Evolutionary conservation across 169 alveolate species (phyloP).

Genomic region (Plasmodium chabaudi): DNA sequence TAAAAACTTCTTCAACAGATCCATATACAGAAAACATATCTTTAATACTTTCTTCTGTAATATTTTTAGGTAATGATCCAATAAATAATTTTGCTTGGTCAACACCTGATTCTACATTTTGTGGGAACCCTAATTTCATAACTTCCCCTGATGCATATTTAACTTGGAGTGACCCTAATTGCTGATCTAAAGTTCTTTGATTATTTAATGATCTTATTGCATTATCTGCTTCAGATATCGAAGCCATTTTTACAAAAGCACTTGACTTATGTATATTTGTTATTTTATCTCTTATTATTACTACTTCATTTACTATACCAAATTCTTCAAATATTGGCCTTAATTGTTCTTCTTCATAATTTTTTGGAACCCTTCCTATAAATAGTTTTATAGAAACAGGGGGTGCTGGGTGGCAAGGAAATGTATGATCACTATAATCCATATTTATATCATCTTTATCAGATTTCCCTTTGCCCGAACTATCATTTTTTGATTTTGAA

Average conservation of each 20-base stretch:
- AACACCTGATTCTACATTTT: conserved; percentile 80
- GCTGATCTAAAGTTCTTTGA: conserved; percentile 85
- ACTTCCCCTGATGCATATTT: conserved; percentile 93
- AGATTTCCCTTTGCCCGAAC: conserved; percentile 20
- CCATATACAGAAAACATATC: conserved; percentile 90
- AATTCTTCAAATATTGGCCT: conserved; percentile 88
- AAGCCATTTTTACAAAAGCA: conserved; percentile 90
- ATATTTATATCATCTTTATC: conserved; percentile 56
- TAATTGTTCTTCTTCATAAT: conserved; percentile 87
- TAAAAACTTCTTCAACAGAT: conserved; percentile 88
- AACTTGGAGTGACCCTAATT: conserved; percentile 89
- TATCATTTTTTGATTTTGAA: conserved; percentile 33
- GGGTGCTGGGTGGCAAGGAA: conserved; percentile 92
- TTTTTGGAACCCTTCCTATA: conserved; percentile 91
- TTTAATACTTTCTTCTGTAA: conserved; percentile 87
- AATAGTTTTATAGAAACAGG: conserved; percentile 91
- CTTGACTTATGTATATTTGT: conserved; percentile 90
- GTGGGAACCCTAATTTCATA: conserved; percentile 89
- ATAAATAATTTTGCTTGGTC: conserved; percentile 92
- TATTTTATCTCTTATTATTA: conserved; percentile 87
- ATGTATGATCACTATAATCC: conserved; percentile 59
- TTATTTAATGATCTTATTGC: conserved; percentile 91
- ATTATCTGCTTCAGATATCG: conserved; percentile 92
- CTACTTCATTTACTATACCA: conserved; percentile 91
- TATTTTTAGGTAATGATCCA: conserved; percentile 90